phyloP scores from a whole-genome alignment of 2,329 filamentous ascomycete species.

The Pseudogymnoascus sp. region DNA sequence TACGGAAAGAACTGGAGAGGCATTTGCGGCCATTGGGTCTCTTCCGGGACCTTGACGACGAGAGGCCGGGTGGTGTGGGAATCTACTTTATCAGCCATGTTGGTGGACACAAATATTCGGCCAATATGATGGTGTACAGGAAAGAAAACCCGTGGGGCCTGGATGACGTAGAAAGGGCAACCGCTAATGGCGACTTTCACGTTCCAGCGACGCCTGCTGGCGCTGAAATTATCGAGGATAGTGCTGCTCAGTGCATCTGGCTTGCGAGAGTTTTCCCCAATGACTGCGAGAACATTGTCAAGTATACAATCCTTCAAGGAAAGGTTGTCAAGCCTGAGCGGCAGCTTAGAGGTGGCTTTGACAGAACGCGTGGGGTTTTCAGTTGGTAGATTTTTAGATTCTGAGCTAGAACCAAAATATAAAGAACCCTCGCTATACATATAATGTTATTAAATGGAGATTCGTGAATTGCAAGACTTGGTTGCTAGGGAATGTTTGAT shows the following conservation, averaged over 20 bases:
- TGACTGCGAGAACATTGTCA: constrained; percentile 86
- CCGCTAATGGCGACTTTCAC: constrained; percentile 22
- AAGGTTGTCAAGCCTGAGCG: constrained; percentile 85
- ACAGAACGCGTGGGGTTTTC: constrained; percentile 66
- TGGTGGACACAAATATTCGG: constrained; percentile 91
- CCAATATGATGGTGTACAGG: constrained; percentile 89
- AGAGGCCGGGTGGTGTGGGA: constrained; percentile 81
- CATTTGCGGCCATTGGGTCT: constrained; percentile 78
- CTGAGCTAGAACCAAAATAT: not conserved
- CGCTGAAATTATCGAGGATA: constrained; percentile 36
- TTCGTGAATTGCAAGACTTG: not conserved
- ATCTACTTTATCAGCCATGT: constrained; percentile 97
- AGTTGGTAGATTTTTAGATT: constrained; percentile 59
- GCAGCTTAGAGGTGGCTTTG: constrained; percentile 85
- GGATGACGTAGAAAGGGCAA: constrained; percentile 24
- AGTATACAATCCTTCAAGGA: constrained; percentile 82
- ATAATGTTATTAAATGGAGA: constrained; percentile 2
- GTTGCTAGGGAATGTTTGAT: constrained; percentile 7
- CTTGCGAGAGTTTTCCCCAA: constrained; percentile 74
- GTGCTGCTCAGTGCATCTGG: constrained; percentile 87
- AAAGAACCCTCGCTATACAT: not conserved
- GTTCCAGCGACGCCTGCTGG: constrained; percentile 4
- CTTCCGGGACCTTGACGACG: constrained; percentile 79
- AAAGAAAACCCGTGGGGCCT: constrained; percentile 30
- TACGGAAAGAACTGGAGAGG: constrained; percentile 82